Evolutionary conservation across 768 basidiomycete genomes (phyloP), one percentile per base, ranked within the genome.

Genomic region (Suillus fuscotomentosus): DNA sequence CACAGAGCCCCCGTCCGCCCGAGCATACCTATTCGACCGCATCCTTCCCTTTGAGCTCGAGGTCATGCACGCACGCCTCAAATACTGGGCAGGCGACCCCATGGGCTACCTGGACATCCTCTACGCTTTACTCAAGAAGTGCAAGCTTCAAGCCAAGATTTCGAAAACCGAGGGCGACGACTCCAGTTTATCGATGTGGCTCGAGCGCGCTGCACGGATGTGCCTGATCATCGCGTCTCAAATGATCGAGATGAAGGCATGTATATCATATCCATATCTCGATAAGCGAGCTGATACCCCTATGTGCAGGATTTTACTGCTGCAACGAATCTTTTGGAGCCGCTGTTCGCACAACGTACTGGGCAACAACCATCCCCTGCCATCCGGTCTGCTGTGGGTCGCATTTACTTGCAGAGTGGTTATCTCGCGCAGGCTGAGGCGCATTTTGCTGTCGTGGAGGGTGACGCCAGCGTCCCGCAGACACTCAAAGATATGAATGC

Each of bases 61-160:
- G 61, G 88, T 94, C 60, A 88, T 94, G 79, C 80, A 88, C 48
- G 85, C 90, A 8, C 85, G 91, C 41, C 79, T 91, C 34, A 86
- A 85, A 71, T 94, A 93, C 71, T 94, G 92, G 93, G 81, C 89
- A 4, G 90, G 87, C 34, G 92, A 95, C 73, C 82, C 86, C 71
- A 85, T 91, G 83, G 89, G 86, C 3, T 91, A 94, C 75, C 80
- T 94, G 63, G 92, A 95, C 73, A 86, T 87, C 36, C 81, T 95
- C 27, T 80, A 79, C 64, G 84, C 75, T n/a, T 76, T 94, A 64
- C 76, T 94, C 60, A 76, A 71, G 55, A 85, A 82, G 66, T 92
- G 92, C 73, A 86, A 86, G 66, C 68, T 65, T 17, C 8, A n/a
- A 38, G 39, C 60, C 9, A 60, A 39, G 41, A 39, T 10, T 45